phyloP scores from a whole-genome alignment of 116 monocot genomes.

The Papilionanthe hybrid region DNA sequence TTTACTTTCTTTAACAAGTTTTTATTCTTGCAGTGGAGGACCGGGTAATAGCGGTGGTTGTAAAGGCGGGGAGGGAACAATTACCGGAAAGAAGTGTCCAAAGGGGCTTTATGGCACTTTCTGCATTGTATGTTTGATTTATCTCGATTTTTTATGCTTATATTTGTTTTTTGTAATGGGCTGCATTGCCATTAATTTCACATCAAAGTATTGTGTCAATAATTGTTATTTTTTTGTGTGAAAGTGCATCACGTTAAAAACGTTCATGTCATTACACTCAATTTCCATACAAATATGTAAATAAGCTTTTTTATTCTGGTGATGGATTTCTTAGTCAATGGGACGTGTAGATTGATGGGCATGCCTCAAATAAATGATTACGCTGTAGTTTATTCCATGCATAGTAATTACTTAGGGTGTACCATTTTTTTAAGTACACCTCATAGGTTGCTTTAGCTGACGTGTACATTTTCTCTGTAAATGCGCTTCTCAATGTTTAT shows the following conservation, averaged over 20 bases:
- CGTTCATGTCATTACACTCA: background rate
- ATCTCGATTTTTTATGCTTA: background rate
- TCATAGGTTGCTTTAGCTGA: too few relatives aligned
- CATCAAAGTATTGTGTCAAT: background rate
- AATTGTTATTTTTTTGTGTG: background rate
- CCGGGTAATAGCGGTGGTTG: constrained; percentile 52
- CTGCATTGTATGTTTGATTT: constrained; percentile 55
- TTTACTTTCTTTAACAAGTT: background rate
- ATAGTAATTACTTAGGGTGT: too few relatives aligned
- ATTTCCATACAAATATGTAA: background rate
- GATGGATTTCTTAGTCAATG: background rate
- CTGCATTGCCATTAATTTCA: background rate
- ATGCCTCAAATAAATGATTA: too few relatives aligned
- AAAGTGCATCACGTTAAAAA: background rate
- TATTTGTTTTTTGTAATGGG: background rate
- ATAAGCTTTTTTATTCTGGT: background rate
- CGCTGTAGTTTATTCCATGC: too few relatives aligned
- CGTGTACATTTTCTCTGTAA: too few relatives aligned
- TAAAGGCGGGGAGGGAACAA: constrained; percentile 61
- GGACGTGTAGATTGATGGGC: background rate
- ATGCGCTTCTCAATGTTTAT: too few relatives aligned
- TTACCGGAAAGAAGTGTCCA: constrained; percentile 86
- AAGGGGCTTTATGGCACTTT: constrained; percentile 89
- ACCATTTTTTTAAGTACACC: too few relatives aligned
- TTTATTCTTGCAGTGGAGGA: constrained; percentile 54